Evolutionary conservation across 441 rosid genomes (phyloP), one percentile per base, ranked within the genome.

Genomic region (Populus hybrid): DNA sequence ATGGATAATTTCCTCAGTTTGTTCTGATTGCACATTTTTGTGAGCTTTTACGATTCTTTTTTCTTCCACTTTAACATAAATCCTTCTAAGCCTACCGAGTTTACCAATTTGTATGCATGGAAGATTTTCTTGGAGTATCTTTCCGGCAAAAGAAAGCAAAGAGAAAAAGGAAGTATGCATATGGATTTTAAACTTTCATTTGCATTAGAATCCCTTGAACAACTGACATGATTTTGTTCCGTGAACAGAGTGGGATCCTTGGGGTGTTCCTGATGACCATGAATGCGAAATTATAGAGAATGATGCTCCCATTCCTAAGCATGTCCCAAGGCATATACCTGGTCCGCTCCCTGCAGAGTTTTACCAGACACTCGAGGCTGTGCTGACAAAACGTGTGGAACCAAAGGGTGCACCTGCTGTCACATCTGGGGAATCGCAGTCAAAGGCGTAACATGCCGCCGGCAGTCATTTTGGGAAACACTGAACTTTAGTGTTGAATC

Each of bases 181-280:
- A 54, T 16, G 6, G 61, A 54, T 54, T 6, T 54, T 54, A 30
- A 30, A 54, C 61, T 54, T 54, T 2, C 61, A 54, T 54, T 18
- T 18, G 61, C 61, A 54, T 54, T 54, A 18, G 7, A 54, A 18
- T 59, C 32, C 36, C 72, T 30, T 16, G 38, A 50, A 40, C 80
- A n/a, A 65, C 9, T 40, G 57, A 28, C 38, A 3, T 23, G 64
- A 73, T 64, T 38, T 50, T 64, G 65, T 70, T 24, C 12, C 46
- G 35, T 75, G 78, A 68, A 77, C 90, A 92, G 94, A 92, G 85
- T 92, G 97, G 97, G 94, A 91, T 86, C 97, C 97, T 61, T 93
- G 97, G 97, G 98, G 93, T 81, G 93, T 93, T 85, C 93, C 97
- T 30, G 97, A 95, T 61, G 98, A 92, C 85, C 87, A 90, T 64